These are phyloP conservation scores for Pichia heedii DNA, from an alignment of 805 yeast species.

Conservation along the genomic window DNA sequence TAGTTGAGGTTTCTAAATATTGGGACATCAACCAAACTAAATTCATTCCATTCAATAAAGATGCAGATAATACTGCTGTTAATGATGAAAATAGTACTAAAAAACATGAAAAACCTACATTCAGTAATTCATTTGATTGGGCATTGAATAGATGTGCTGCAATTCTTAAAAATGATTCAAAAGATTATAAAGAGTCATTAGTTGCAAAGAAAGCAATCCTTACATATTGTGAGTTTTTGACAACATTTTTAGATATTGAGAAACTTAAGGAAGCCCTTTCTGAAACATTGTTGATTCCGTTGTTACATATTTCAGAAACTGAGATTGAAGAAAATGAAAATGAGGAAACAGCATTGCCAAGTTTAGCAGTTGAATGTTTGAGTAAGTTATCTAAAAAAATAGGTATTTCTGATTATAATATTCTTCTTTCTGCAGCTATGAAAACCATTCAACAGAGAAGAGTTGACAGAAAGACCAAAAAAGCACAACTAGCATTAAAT, in stretches of 20 bases:
- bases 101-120: constrained; percentile 9
- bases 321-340: constrained; percentile 29
- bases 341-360: constrained; percentile 38
- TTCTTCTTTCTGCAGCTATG: constrained; percentile 54
- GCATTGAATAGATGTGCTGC: constrained; percentile 53
- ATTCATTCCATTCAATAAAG: constrained; percentile 21
- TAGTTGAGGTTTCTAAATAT: constrained; percentile 47
- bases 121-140: constrained; percentile 44
- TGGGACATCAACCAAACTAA: constrained; percentile 47
- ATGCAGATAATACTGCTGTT: constrained; percentile 11
- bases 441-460: constrained; percentile 52
- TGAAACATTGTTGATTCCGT: constrained; percentile 21
- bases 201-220: constrained; percentile 60
- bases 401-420: constrained; percentile 62
- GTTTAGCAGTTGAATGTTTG: constrained; percentile 54
- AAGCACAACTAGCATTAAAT: constrained; percentile 64
- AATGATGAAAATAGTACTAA: constrained; percentile 14
- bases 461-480: constrained; percentile 63
- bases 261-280: constrained; percentile 35
- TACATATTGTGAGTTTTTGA: constrained; percentile 58
- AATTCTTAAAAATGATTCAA: constrained; percentile 55
- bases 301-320: constrained; percentile 27
- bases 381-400: constrained; percentile 56
- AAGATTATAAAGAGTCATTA: constrained; percentile 40
- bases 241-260: constrained; percentile 37